Evolutionary conservation across 352 stramenopile genomes (phyloP).

Genomic region (Globisporangium paddicum): DNA sequence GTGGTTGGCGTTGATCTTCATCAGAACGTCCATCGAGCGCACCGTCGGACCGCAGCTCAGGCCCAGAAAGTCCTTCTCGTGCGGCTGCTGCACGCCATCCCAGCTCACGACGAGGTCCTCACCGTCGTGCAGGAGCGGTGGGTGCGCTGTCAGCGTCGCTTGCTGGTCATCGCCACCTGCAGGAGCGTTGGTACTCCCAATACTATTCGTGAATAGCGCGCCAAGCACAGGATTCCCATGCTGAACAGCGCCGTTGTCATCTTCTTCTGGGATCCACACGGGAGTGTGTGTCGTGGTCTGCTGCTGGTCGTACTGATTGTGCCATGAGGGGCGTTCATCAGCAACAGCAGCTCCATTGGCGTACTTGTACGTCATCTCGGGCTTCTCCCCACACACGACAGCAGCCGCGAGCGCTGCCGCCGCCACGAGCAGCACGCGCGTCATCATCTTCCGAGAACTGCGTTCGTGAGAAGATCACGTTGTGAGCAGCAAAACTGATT

Average conservation of each 20-base stretch:
- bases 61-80: constrained; percentile 59
- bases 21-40: constrained; percentile 49
- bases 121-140: constrained; percentile 41
- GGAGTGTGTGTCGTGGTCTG: neutral
- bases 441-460: neutral
- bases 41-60: constrained; percentile 61
- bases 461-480: no score
- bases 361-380: neutral
- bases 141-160: constrained; percentile 5
- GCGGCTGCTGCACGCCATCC: constrained; percentile 35
- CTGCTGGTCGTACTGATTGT: neutral
- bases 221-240: no score
- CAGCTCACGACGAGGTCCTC: constrained; percentile 75
- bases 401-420: neutral
- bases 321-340: constrained; percentile 6
- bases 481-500: no score
- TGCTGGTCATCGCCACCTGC: neutral
- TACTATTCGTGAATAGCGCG: neutral
- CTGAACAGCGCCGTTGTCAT: neutral
- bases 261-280: constrained; percentile 7
- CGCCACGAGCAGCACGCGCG: neutral
- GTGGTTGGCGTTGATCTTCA: constrained; percentile 35
- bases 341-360: neutral
- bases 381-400: neutral
- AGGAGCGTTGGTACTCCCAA: neutral